Evolutionary conservation across 1,139 yeast species (phyloP).

Genomic region (Geotrichum carabidarum): DNA sequence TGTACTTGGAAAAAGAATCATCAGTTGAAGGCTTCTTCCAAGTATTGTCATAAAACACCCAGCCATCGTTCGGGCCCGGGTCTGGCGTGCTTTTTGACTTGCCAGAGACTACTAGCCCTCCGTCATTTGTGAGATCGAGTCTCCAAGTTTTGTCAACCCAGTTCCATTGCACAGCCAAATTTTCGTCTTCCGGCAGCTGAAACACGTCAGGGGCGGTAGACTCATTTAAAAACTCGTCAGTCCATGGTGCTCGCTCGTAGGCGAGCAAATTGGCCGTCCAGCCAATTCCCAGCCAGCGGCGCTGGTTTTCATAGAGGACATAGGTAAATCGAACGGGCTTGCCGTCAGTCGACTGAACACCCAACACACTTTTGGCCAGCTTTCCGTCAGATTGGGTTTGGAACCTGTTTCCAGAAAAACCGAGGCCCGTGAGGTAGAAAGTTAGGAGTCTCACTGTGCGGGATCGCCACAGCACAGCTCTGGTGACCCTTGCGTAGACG

Average conservation of each 20-base stretch:
- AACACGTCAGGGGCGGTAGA: slow-evolving; percentile 71
- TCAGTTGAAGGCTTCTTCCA: slow-evolving; percentile 92
- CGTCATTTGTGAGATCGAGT: slow-evolving; percentile 82
- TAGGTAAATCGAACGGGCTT: slow-evolving; percentile 83
- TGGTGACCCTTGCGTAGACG: slow-evolving; percentile 70
- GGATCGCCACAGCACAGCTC: slow-evolving; percentile 80
- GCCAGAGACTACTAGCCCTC: slow-evolving; percentile 43
- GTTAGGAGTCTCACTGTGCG: slow-evolving; percentile 62
- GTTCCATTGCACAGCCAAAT: slow-evolving; percentile 62
- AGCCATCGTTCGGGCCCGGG: slow-evolving; percentile 79
- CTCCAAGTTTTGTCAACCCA: slow-evolving; percentile 95
- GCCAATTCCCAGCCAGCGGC: slow-evolving; percentile 96
- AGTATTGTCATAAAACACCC: slow-evolving; percentile 80
- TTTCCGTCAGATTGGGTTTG: slow-evolving; percentile 4
- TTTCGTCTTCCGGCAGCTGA: slow-evolving; percentile 70
- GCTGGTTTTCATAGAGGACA: slow-evolving; percentile 90
- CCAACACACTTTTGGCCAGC: slow-evolving; percentile 26
- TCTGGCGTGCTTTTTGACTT: slow-evolving; percentile 67
- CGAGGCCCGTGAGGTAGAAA: slow-evolving; percentile 82
- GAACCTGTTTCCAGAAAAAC: slow-evolving; percentile 55
- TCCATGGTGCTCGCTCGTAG: slow-evolving; percentile 94
- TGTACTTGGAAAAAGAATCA: slow-evolving; percentile 82
- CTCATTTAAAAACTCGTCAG: slow-evolving; percentile 90
- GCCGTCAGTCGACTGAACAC: slow-evolving; percentile 52
- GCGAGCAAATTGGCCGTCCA: slow-evolving; percentile 91